A percentile compares a stretch with the other conserved stretches of the same genome.
Conservation (phyloP, 495 filamentous ascomycete species). For the Hypoxylon subgilvum region DNA sequence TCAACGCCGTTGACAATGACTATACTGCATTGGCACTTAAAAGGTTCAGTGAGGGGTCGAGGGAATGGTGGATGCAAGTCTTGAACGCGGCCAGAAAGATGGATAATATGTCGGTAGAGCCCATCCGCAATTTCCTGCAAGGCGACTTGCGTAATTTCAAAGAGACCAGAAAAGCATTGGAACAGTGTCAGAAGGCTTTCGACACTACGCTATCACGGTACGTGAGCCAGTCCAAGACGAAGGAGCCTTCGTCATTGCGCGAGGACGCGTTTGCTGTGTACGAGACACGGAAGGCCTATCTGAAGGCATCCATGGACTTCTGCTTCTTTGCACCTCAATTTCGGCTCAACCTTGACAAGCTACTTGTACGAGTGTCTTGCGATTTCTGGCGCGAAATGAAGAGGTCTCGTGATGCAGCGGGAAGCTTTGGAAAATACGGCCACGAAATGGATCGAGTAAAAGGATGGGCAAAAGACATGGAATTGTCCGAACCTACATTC, state of each 20-base stretch:
- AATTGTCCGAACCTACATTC: constrained; percentile 77
- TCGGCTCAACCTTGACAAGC: constrained; percentile 76
- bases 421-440: constrained; percentile 65
- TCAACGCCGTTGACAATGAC: constrained; percentile 82
- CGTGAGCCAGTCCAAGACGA: constrained; percentile 82
- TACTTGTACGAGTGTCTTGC: constrained; percentile 81
- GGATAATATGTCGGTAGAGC: constrained; percentile 77
- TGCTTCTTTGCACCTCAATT: constrained; percentile 84
- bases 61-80: constrained; percentile 84
- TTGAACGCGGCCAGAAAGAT: constrained; percentile 73
- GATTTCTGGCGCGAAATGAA: constrained; percentile 89
- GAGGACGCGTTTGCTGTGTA: constrained; percentile 97
- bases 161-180: constrained; percentile 75
- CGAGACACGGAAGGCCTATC: constrained; percentile 87
- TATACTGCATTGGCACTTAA: constrained; percentile 88
- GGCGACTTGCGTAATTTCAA: constrained; percentile 68
- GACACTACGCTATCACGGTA: constrained; percentile 82
- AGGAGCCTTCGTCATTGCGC: constrained; percentile 85
- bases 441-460: constrained; percentile 87
- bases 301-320: constrained; percentile 92
- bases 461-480: constrained; percentile 93
- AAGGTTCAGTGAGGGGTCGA: constrained; percentile 80
- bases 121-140: constrained; percentile 75
- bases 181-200: constrained; percentile 80
- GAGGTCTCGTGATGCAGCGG: constrained; percentile 64